A percentile compares a stretch with the other conserved stretches of the same genome.
These are phyloP conservation scores for Nematocida minor DNA, from an alignment of 371 early-diverging fungal species.

Conservation along the genomic window DNA sequence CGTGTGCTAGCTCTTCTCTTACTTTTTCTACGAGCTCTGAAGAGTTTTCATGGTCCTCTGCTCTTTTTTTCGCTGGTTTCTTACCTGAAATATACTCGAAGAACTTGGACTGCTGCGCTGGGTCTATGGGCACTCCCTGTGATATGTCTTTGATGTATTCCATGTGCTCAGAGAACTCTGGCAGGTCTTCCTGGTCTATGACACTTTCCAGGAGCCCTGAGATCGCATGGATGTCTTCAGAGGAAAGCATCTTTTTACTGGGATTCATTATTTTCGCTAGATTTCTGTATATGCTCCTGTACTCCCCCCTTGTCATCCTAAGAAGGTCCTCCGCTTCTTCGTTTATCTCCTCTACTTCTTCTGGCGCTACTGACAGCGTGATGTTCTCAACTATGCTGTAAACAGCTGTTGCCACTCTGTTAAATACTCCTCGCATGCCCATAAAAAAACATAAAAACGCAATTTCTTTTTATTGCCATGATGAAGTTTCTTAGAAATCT, in stretches of 20 bases:
- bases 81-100: neutral
- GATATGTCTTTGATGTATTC: neutral
- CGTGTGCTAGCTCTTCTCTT: neutral
- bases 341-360: neutral
- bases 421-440: neutral
- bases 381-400: neutral
- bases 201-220: neutral
- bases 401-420: neutral
- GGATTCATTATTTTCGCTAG: neutral
- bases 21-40: neutral
- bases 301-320: neutral
- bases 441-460: conserved; percentile 32
- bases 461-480: conserved; percentile 38
- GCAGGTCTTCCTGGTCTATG: neutral
- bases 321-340: neutral
- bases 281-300: neutral
- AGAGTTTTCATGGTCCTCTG: neutral
- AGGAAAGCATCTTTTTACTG: neutral
- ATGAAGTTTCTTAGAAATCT: conserved; percentile 64
- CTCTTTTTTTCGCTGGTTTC: neutral
- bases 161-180: neutral
- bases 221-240: neutral
- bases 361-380: neutral
- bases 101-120: neutral
- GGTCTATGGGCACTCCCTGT: neutral